Base-by-base conservation (phyloP, 768 basidiomycete species). In the Podaxis sp. region DNA sequence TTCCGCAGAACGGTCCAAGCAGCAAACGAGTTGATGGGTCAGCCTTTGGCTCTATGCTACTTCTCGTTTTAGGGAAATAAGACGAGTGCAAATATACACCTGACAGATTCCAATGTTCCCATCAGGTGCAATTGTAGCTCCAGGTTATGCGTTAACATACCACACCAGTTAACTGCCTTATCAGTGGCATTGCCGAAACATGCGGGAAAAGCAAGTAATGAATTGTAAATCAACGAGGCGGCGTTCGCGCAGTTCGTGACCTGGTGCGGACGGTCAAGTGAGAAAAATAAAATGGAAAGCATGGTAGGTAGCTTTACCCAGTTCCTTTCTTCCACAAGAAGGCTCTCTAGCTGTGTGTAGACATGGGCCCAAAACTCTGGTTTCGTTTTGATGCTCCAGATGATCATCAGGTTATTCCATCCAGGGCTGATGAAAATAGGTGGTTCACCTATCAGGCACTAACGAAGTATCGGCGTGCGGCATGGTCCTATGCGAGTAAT, bases 151-250 rank as follows among this genome's bases (percentile, higher is more conserved):
- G 21, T 59, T n/a, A 25, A 74, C 91, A 76, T 66, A 95, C 95
- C 95, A 76, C 89, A 89, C 95, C 95, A 98, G 69, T 96, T 96
- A 21, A 96, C 91, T 2, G 89, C 84, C 56, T 85, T 82, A 38
- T 82, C 79, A 36, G 82, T 76, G 14, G 78, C 77, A 37, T 68
- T 67, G 28, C 91, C 92, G 66, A 91, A 94, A 67, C 82, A 74
- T 25, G 79, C 68, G 11, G 77, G 73, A 63, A 88, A 95, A 14
- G 85, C 86, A 50, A 84, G 81, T 50, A 95, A 81, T 10, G 90
- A 81, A 66, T 88, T 85, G 76, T 86, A 96, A 46, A 97, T 81
- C 55, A 95, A 73, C 5, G 92, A 86, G 25, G 92, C 84, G 0
- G 91, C 82, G 69, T 95, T 96, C 46, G 93, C 84, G 21, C 94